These are phyloP conservation scores for Diaporthe destruens DNA, from an alignment of 2,329 filamentous ascomycete genomes.

Conservation along the genomic window DNA sequence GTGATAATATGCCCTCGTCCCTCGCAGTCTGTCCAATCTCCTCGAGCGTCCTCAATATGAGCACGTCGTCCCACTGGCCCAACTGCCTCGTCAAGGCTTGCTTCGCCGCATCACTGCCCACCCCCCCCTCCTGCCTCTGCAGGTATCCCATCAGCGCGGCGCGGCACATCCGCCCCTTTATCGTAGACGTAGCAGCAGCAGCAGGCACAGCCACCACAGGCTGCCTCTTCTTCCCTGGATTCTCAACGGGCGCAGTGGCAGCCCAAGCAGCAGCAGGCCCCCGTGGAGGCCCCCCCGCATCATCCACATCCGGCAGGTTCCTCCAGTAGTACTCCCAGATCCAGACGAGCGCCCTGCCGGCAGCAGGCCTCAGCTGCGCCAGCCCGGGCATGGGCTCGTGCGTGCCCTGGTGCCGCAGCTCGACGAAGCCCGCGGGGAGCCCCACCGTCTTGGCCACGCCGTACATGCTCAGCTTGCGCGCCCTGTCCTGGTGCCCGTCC, in stretches of 20 bases:
- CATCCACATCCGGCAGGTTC: constrained; percentile 54
- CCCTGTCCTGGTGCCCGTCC: constrained; percentile 78
- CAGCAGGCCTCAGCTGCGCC: constrained; percentile 76
- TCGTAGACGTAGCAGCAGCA: constrained; percentile 1
- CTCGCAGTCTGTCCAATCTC: constrained; percentile 48
- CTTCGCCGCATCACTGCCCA: constrained; percentile 41
- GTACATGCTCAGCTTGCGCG: constrained; percentile 79
- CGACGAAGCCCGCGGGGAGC: constrained; percentile 84
- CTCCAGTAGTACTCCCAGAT: constrained; percentile 92
- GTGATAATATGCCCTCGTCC: constrained; percentile 47
- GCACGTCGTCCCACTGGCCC: constrained; percentile 47
- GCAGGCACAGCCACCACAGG: constrained; percentile 7
- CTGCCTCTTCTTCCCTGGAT: constrained; percentile 16
- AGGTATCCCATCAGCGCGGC: constrained; percentile 56
- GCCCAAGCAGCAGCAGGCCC: too few species aligned
- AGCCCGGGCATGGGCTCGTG: constrained; percentile 88
- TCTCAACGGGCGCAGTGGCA: too few species aligned
- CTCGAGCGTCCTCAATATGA: constrained; percentile 47
- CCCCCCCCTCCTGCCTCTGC: constrained; percentile 47
- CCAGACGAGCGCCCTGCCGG: constrained; percentile 80
- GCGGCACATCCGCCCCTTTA: constrained; percentile 46
- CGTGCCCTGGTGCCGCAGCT: constrained; percentile 89
- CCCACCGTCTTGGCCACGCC: constrained; percentile 76
- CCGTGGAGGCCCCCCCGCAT: background rate
- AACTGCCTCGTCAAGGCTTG: constrained; percentile 45